These are phyloP conservation scores for Apiospora marii DNA, from an alignment of 2,329 filamentous ascomycete species.

Conservation along the genomic window DNA sequence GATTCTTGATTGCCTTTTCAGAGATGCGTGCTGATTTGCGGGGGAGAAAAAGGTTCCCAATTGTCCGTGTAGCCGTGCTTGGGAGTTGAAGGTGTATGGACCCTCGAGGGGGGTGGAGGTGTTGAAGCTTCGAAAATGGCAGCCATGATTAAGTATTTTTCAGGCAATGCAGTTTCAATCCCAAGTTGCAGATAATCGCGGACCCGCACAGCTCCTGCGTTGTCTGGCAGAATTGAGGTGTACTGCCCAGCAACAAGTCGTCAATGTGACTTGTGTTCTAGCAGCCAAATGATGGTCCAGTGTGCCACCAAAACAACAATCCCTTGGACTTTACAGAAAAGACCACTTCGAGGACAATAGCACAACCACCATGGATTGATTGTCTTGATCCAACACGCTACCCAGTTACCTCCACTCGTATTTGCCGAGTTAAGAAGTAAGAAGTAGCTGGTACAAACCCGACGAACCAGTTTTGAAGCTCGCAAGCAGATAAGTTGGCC, in stretches of 20 bases:
- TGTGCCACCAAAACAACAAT: constrained; percentile 13
- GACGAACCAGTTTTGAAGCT: not conserved
- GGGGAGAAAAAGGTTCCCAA: constrained; percentile 75
- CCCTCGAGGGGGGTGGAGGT: constrained; percentile 64
- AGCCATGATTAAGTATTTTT: constrained; percentile 40
- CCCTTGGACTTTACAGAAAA: constrained; percentile 7
- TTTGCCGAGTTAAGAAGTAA: not conserved
- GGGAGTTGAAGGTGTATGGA: constrained; percentile 74
- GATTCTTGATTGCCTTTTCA: constrained; percentile 55
- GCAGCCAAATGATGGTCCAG: not conserved
- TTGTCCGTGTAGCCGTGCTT: constrained; percentile 71
- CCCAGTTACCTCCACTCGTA: not conserved
- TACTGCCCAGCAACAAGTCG: constrained; percentile 9
- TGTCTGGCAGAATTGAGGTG: constrained; percentile 15
- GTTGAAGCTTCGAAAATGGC: constrained; percentile 55
- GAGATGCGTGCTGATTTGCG: constrained; percentile 74
- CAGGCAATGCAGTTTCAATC: not conserved
- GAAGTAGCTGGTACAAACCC: not conserved
- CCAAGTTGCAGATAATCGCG: not conserved
- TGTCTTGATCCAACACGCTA: not conserved
- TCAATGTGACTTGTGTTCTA: constrained; percentile 2
- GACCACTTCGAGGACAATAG: not conserved
- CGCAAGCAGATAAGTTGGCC: not conserved
- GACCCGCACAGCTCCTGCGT: not conserved
- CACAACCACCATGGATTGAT: constrained; percentile 11